Evolutionary conservation across 2,329 filamentous ascomycete species (phyloP), one percentile per base, ranked within the genome.

Genomic region (Cytospora chrysosperma): DNA sequence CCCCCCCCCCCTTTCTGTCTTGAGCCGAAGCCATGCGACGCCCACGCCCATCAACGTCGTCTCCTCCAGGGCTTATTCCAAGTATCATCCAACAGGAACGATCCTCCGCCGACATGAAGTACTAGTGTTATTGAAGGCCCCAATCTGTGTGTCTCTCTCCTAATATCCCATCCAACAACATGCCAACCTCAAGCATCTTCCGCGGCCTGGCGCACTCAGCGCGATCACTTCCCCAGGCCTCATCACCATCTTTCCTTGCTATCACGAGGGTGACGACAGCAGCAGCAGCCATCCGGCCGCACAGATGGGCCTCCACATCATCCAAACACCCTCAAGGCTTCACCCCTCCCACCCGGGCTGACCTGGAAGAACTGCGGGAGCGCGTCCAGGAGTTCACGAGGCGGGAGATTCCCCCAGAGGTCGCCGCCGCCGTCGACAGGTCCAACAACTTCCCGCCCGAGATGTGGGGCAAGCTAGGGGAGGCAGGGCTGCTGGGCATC

Each of bases 381-480:
- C 82, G 90, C 28, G 92, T 96, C 30, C 91, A 93, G 70, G 93
- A 97, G 63, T 99, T 99, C 72, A 88, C 91, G 26, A 87, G 91
- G 65, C 87, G 94, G 71, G 93, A 97, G 76, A 93, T 98, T 63
- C 80, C 92, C 24, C 90, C 92, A 74, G 88, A 93, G 68, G 79
- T 97, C 17, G 95, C 94, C 0, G 85, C 91, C 13, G 81, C 81
- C 62, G 96, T 93, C n/a, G 94, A 99, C 79, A 85, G 85, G 72
- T 82, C 83, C 72, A 98, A 98, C 82, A 87, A 86, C 56, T 99
- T 99, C 75, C 95, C 95, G 4, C 84, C 86, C 57, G 87, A 90
- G 8, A 94, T 99, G 89, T 99, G 95, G 95, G 82, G 84, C 75
- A 97, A 97, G 78, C 82, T 99, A 56, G 95, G 95, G 67, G 90